A percentile compares a stretch with the other conserved stretches of the same genome.
Conservation (phyloP, 257 asterid genomes). For the Galeopsis tetrahit region DNA sequence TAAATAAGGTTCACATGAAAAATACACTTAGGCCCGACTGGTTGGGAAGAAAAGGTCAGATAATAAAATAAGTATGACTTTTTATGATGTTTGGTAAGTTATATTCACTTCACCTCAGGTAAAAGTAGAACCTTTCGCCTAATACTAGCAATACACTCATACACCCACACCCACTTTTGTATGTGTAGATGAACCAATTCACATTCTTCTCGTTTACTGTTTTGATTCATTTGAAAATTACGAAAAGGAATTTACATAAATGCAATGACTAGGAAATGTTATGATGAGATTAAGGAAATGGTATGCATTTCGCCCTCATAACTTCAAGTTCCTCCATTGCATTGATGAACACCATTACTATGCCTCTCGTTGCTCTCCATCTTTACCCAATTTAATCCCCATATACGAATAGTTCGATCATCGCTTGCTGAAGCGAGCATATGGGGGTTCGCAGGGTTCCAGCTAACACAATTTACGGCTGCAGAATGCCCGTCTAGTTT, state of each 20-base stretch:
- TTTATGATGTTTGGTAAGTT: no score
- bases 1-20: no score
- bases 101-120: no score
- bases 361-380: slow-evolving; percentile 45
- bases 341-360: slow-evolving; percentile 65
- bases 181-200: slow-evolving; percentile 36
- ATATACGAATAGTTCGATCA: slow-evolving; percentile 82
- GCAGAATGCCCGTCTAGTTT: slow-evolving; percentile 77
- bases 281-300: no score
- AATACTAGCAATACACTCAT: no score
- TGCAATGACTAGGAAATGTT: no score
- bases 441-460: slow-evolving; percentile 84
- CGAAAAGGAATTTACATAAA: slow-evolving; percentile 48
- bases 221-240: slow-evolving; percentile 46
- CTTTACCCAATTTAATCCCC: slow-evolving; percentile 74
- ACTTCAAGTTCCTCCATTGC: slow-evolving; percentile 74
- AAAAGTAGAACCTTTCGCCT: no score
- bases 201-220: slow-evolving; percentile 46
- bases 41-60: no score
- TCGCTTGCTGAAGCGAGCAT: slow-evolving; percentile 95
- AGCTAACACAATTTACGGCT: slow-evolving; percentile 83
- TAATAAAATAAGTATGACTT: no score
- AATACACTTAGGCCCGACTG: no score
- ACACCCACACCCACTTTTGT: background rate
- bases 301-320: background rate